These are phyloP conservation scores for Pestalotiopsis fici DNA, from an alignment of 2,329 filamentous ascomycete genomes.

Conservation along the genomic window DNA sequence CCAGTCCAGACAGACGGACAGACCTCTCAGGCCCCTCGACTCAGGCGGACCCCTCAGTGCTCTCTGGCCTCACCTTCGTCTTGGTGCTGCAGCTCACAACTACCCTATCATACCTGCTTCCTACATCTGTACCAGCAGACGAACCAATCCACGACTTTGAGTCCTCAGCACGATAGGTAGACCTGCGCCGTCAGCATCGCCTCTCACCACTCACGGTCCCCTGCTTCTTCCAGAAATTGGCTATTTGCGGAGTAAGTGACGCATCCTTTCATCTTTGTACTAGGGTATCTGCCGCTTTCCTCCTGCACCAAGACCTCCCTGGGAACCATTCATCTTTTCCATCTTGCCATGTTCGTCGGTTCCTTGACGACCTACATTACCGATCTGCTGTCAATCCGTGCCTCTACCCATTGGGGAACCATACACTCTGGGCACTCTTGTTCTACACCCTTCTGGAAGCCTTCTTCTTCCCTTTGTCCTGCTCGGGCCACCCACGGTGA, in stretches of 20 bases:
- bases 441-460: slow-evolving; percentile 5
- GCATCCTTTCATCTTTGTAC: slow-evolving; percentile 9
- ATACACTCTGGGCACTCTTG: not conserved
- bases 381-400: not conserved
- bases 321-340: not conserved
- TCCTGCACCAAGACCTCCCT: slow-evolving; percentile 1
- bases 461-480: slow-evolving; percentile 8
- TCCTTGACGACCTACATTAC: not conserved
- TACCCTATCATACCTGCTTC: not conserved
- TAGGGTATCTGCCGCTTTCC: slow-evolving; percentile 4
- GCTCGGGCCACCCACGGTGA: not conserved
- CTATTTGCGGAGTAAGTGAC: slow-evolving; percentile 18
- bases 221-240: slow-evolving; percentile 4
- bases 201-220: not conserved
- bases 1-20: not conserved
- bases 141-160: slow-evolving; percentile 1
- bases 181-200: not conserved
- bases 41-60: slow-evolving; percentile 1
- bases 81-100: not conserved
- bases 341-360: not conserved
- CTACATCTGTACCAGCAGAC: not conserved
- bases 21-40: not conserved
- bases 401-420: not conserved
- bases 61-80: not conserved
- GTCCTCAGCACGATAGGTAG: not conserved